Percentiles rank a stretch among this genome's conserved stretches.
These are phyloP conservation scores for Elasticomyces elasticus DNA, from an alignment of 495 filamentous ascomycete species.

Conservation along the genomic window DNA sequence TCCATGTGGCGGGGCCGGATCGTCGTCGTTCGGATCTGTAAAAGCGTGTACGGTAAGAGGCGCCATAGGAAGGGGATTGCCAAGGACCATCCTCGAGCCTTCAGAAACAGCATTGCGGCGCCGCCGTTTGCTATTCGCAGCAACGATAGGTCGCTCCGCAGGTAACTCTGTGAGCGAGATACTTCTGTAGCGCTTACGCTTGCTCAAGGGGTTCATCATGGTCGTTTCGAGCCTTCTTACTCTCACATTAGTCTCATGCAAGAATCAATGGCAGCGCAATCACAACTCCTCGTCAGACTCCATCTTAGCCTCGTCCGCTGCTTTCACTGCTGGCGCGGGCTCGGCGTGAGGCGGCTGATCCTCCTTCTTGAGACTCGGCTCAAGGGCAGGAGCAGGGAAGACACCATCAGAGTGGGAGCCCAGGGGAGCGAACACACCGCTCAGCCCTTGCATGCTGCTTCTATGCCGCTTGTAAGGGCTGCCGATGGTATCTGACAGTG, in stretches of 20 bases:
- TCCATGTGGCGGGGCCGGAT: neutral
- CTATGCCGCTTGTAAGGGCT: constrained; percentile 80
- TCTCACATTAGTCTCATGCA: neutral
- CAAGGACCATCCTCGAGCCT: no score
- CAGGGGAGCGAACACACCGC: constrained; percentile 5
- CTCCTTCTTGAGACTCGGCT: neutral
- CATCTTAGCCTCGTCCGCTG: constrained; percentile 6
- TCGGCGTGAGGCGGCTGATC: neutral
- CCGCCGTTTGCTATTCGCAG: neutral
- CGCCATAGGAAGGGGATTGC: neutral
- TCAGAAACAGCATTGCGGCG: neutral
- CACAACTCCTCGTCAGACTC: constrained; percentile 17
- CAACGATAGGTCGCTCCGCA: neutral
- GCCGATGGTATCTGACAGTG: constrained; percentile 44
- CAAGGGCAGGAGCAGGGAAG: neutral
- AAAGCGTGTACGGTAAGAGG: no score
- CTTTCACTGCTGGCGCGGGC: constrained; percentile 11
- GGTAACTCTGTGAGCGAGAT: neutral
- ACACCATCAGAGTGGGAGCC: constrained; percentile 8
- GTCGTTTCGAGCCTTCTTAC: neutral
- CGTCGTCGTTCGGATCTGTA: neutral
- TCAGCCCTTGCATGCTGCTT: constrained; percentile 49
- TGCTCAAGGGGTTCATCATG: neutral
- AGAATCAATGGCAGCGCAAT: neutral
- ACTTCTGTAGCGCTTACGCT: constrained; percentile 1